These are phyloP conservation scores for Pezicula neosporulosa DNA, from an alignment of 2,329 filamentous ascomycete species.

Conservation along the genomic window DNA sequence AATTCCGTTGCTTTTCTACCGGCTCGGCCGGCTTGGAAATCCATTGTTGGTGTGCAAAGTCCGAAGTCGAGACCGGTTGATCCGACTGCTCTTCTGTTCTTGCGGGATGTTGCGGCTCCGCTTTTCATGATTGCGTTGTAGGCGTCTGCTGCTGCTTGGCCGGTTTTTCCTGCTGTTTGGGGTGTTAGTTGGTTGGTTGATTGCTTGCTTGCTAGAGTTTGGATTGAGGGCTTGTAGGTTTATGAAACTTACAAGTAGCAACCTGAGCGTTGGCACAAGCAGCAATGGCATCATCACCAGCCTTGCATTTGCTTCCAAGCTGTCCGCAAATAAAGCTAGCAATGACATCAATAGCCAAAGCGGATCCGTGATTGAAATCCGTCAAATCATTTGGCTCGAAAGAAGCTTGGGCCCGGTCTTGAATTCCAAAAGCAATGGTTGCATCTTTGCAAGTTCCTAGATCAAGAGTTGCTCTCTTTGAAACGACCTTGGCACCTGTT, in stretches of 20 bases:
- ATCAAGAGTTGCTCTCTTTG: slow-evolving; percentile 9
- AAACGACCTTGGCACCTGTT: slow-evolving; percentile 18
- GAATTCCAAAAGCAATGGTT: not conserved
- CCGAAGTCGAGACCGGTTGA: slow-evolving; percentile 40
- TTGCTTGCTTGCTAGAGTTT: not conserved
- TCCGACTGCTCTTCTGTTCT: not conserved
- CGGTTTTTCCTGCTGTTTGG: not conserved
- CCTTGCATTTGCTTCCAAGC: slow-evolving; percentile 9
- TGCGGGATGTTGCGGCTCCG: not conserved
- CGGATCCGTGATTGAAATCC: slow-evolving; percentile 1
- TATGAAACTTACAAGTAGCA: not conserved
- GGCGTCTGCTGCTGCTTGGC: not conserved
- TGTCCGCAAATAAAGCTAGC: slow-evolving; percentile 9
- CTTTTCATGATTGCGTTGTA: not conserved
- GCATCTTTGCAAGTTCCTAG: slow-evolving; percentile 1
- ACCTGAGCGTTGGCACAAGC: slow-evolving; percentile 1
- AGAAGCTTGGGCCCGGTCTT: not conserved
- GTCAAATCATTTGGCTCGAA: not conserved
- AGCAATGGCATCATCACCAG: slow-evolving; percentile 3
- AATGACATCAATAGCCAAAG: not conserved
- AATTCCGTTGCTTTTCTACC: slow-evolving; percentile 53
- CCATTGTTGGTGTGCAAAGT: slow-evolving; percentile 43
- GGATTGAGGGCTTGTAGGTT: not conserved
- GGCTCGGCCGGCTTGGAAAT: slow-evolving; percentile 49
- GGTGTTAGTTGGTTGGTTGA: not conserved